These are phyloP conservation scores for Pseudonitzschia pungens DNA, from an alignment of 108 stramenopile species.

Conservation along the genomic window DNA sequence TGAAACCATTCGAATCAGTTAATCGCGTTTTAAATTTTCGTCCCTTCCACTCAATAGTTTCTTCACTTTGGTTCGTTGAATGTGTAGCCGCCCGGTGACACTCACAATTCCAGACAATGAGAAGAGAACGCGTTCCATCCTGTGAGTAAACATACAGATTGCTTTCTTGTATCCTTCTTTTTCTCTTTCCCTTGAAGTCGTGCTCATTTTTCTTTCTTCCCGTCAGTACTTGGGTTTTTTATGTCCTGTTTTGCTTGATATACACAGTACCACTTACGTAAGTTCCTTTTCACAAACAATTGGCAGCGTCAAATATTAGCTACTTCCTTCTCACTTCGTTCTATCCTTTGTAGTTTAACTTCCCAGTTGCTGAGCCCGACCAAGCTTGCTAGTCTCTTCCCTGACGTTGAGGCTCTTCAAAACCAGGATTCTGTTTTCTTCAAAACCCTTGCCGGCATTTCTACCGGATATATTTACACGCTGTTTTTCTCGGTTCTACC, in stretches of 20 bases:
- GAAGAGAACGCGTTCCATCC: conserved; percentile 48
- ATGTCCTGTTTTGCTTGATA: conserved; percentile 54
- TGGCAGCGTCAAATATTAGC: background rate
- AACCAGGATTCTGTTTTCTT: conserved; percentile 26
- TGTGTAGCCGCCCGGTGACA: conserved; percentile 57
- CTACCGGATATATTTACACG: conserved; percentile 28
- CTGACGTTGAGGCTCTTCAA: conserved; percentile 15
- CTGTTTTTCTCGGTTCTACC: conserved; percentile 56
- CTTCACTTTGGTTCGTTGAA: background rate
- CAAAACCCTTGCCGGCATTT: conserved; percentile 28
- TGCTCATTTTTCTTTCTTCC: background rate
- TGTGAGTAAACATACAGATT: conserved; percentile 1
- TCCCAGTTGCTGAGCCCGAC: conserved; percentile 23
- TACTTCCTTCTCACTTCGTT: background rate
- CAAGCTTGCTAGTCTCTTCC: conserved; percentile 10
- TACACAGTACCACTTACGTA: conserved; percentile 77
- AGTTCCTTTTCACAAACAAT: background rate
- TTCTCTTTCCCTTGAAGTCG: background rate
- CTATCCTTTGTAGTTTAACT: background rate
- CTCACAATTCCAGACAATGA: conserved; percentile 69
- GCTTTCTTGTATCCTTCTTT: background rate
- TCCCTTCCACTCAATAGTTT: background rate
- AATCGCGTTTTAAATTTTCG: background rate
- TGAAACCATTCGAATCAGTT: background rate
- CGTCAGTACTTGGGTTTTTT: conserved; percentile 29